phyloP scores from a whole-genome alignment of 805 yeast genomes.

The Saturnispora sanitii region DNA sequence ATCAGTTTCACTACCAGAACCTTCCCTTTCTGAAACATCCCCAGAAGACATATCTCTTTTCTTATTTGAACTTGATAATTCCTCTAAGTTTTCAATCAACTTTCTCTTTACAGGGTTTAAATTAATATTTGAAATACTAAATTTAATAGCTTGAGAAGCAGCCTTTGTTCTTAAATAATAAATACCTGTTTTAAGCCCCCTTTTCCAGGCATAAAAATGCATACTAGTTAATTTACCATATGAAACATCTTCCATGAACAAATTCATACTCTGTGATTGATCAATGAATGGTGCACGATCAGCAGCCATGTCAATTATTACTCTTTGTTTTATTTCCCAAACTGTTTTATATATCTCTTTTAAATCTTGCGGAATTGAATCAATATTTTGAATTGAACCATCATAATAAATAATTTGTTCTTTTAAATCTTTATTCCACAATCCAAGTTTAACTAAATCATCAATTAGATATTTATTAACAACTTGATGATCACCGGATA shows the following conservation, averaged over 20 bases:
- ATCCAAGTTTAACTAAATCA: slow-evolving; percentile 70
- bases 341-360: slow-evolving; percentile 84
- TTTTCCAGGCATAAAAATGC: slow-evolving; percentile 99
- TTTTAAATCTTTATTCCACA: slow-evolving; percentile 78
- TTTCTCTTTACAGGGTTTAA: neutral
- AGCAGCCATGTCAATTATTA: slow-evolving; percentile 78
- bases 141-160: slow-evolving; percentile 94
- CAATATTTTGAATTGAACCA: slow-evolving; percentile 78
- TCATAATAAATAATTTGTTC: slow-evolving; percentile 63
- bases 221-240: slow-evolving; percentile 94
- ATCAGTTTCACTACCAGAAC: slow-evolving; percentile 1
- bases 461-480: slow-evolving; percentile 79
- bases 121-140: slow-evolving; percentile 35
- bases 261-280: slow-evolving; percentile 89
- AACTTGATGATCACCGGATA: slow-evolving; percentile 89
- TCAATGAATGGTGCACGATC: slow-evolving; percentile 67
- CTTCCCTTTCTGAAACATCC: neutral
- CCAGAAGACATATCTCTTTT: neutral
- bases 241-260: slow-evolving; percentile 81
- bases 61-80: neutral
- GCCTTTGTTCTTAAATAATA: slow-evolving; percentile 96
- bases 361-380: slow-evolving; percentile 62
- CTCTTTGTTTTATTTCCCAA: slow-evolving; percentile 90
- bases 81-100: neutral
- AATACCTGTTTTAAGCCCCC: slow-evolving; percentile 98